Base-by-base conservation (phyloP, 139 green algal genomes). In the Chlorella sorokiniana region DNA sequence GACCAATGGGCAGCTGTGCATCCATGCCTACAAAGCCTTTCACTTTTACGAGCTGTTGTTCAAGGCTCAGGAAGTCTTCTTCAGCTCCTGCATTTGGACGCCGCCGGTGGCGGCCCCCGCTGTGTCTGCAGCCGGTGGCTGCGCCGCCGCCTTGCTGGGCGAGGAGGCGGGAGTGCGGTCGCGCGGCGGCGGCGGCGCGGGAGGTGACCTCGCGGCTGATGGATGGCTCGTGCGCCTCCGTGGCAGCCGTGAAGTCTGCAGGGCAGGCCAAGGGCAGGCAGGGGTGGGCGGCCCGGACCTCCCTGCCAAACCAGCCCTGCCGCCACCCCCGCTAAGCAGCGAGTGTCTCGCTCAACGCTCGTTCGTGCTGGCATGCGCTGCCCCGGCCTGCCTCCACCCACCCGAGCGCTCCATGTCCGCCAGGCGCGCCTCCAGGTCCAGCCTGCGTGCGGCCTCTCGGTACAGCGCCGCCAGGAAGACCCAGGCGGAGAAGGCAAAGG, bases 381-480 rank as follows among this genome's bases (percentile, higher is more conserved):
- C n/a, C n/a, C 38, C 0, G 22, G 1, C 8, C 23, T 16, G 10
- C 63, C 48, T 16, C 48, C 48, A 59, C 11, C 25, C 71, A 79
- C 73, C 73, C 14, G 73, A 79, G 37, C 73, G 73, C 65, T 76
- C 65, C 65, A 54, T 38, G 29, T 85, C 84, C 11, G 44, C 63
- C 29, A 88, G 63, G 42, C 64, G 63, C 1, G 81, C 79, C 63
- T 88, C 79, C 22, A 83, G 40, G 31, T 68, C n/a, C 63, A 88
- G n/a, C 9, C 84, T 35, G 29, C 62, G 62, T 25, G 51, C 71
- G 25, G 77, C 45, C 42, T 88, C 84, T 23, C 79, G 73, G 29
- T 83, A 85, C 52, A 88, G 85, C 20, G 70, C 71, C 2, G 79
- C 63, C 42, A 88, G 79, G 42, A 83, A 70, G 54, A 52, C 41